These are phyloP conservation scores for Gomphus sp. DNA, from an alignment of 1,284 basidiomycete genomes.

Conservation along the genomic window DNA sequence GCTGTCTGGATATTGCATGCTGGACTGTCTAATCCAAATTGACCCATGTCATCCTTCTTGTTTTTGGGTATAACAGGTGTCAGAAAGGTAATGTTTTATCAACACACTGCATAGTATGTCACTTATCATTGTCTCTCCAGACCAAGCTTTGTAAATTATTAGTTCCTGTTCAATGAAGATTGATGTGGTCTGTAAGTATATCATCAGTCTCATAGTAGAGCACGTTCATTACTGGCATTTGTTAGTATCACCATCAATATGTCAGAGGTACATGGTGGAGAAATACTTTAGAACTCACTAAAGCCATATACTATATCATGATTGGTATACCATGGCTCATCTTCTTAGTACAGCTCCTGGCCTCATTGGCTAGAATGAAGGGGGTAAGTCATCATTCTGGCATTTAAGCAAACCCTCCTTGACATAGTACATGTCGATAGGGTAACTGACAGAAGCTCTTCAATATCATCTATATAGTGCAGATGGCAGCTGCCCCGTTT, in stretches of 20 bases:
- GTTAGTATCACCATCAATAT: constrained; percentile 81
- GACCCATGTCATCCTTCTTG: constrained; percentile 87
- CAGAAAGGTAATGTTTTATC: constrained; percentile 45
- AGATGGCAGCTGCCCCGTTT: constrained; percentile 14
- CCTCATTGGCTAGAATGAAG: constrained; percentile 92
- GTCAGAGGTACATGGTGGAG: constrained; percentile 47
- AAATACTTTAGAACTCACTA: neutral
- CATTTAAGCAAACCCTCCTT: constrained; percentile 1
- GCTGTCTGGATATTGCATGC: constrained; percentile 88
- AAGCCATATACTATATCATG: constrained; percentile 51
- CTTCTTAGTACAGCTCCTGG: constrained; percentile 89
- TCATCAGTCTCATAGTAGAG: neutral
- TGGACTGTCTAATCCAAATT: constrained; percentile 77
- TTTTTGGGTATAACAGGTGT: constrained; percentile 88
- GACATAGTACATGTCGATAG: constrained; percentile 20
- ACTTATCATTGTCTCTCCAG: constrained; percentile 26
- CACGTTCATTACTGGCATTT: neutral
- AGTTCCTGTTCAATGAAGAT: constrained; percentile 86
- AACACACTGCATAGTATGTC: neutral
- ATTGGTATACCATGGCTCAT: constrained; percentile 83
- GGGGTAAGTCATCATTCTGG: constrained; percentile 34
- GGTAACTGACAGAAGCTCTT: constrained; percentile 84
- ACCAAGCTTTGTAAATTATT: constrained; percentile 85
- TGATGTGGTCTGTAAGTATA: constrained; percentile 63
- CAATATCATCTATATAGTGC: constrained; percentile 72